These are phyloP conservation scores for Colletotrichum cereale DNA, from an alignment of 2,329 filamentous ascomycete species.

Conservation along the genomic window DNA sequence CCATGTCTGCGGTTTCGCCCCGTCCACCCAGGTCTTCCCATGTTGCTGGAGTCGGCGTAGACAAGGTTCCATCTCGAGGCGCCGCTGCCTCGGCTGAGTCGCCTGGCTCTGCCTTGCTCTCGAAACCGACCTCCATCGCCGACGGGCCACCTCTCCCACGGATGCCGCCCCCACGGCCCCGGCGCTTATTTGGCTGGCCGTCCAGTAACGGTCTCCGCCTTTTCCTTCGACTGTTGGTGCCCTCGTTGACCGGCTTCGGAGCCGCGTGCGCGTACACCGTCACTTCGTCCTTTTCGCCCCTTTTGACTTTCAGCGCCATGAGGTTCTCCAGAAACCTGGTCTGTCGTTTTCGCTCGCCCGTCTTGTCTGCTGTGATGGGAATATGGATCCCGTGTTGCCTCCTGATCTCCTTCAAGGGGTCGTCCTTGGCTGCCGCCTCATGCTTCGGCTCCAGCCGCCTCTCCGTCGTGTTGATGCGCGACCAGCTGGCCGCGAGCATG, in stretches of 20 bases:
- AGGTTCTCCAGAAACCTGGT: conserved; percentile 74
- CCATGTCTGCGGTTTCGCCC: conserved; percentile 39
- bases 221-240: conserved; percentile 42
- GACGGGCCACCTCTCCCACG: conserved; percentile 9
- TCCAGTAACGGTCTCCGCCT: conserved; percentile 34
- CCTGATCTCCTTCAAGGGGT: conserved; percentile 55
- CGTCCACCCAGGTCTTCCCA: conserved; percentile 50
- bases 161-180: conserved; percentile 34
- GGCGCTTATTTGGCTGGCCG: conserved; percentile 23
- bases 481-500: conserved; percentile 77
- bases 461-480: conserved; percentile 77
- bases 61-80: conserved; percentile 40
- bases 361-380: conserved; percentile 59
- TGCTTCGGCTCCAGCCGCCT: conserved; percentile 67
- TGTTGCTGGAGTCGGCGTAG: conserved; percentile 51
- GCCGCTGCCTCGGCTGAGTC: conserved; percentile 1
- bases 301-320: conserved; percentile 72
- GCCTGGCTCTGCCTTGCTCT: neutral
- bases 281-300: conserved; percentile 74
- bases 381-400: conserved; percentile 58
- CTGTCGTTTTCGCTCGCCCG: conserved; percentile 61
- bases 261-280: conserved; percentile 68
- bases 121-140: neutral
- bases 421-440: conserved; percentile 47
- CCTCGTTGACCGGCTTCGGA: conserved; percentile 44